Evolutionary conservation across 176 grass and related monocot species (phyloP), one percentile per base, ranked within the genome.

Genomic region (Ensete ventricosum): DNA sequence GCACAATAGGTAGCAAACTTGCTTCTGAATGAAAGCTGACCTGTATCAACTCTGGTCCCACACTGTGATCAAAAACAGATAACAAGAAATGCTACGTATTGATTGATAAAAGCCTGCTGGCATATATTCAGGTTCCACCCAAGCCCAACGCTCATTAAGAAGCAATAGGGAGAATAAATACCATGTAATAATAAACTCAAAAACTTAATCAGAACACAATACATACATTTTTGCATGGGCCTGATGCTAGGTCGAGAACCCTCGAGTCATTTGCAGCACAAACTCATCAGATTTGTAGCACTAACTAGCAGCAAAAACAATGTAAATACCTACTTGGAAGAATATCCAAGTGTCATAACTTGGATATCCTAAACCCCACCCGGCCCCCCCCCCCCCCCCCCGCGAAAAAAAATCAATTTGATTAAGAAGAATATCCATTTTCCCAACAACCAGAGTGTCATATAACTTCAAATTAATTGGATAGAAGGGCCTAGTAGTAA

Each of bases 141-240:
- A 89, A 92, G 82, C 84, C 81, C 90, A 83, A 89, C 78, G 78
- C 66, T 53, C 49, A 84, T 84, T 73, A 26, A 64, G 50, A 85
- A 93, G 79, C 71, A 64, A 85, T 87, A 77, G 71, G 74, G 71
- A 73, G 67, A 79, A 57, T 79, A 50, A 79, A 82, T 82, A 80
- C 64, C 69, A 79, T 67, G 79, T 19, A 82, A 71, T 75, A 71
- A 8, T 43, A 69, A 73, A 82, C 64, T 69, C 55, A 80, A 55
- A 55, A 86, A 48, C 77, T 82, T 57, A 86, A 86, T 79, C 57
- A 58, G 54, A 90, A 84, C 82, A 85, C 82, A 91, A 91, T 93
- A 99, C 96, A 95, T 99, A 99, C 75, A 80, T 95, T 88, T 82
- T 83, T 12, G 87, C 86, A 86, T 82, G 72, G 69, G 88, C 83